A percentile compares a stretch with the other conserved stretches of the same genome.
Evolutionary conservation across 208 protist genomes (phyloP).

Genomic region (Trypanosoma rangeli): DNA sequence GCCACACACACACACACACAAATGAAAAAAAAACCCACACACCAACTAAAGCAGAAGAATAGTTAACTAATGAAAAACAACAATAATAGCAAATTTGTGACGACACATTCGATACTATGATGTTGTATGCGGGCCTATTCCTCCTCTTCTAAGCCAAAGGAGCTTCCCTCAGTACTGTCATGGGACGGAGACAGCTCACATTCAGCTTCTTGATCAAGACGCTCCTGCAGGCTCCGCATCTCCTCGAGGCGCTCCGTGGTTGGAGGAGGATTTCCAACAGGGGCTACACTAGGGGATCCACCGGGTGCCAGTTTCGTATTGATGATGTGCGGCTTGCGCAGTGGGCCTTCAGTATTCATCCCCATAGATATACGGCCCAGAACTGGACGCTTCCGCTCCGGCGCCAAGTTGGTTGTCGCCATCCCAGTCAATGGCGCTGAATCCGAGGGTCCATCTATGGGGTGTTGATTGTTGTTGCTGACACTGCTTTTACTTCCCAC

Average conservation of each 20-base stretch:
- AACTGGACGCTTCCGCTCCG: background rate
- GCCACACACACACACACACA: no score
- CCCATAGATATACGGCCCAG: background rate
- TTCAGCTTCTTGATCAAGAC: slow-evolving; percentile 33
- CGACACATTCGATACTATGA: background rate
- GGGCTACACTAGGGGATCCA: background rate
- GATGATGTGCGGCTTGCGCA: slow-evolving; percentile 2
- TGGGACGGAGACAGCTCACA: slow-evolving; percentile 29
- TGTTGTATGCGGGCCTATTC: background rate
- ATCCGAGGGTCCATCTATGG: background rate
- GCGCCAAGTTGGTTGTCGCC: background rate
- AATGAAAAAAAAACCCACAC: background rate
- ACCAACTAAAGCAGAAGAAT: slow-evolving; percentile 8
- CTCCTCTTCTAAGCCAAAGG: slow-evolving; percentile 28
- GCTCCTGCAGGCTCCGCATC: slow-evolving; percentile 59
- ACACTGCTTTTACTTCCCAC: background rate
- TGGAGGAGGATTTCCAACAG: background rate
- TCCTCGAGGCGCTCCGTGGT: slow-evolving; percentile 49
- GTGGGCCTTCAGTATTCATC: background rate
- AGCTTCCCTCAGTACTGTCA: slow-evolving; percentile 31
- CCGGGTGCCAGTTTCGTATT: background rate
- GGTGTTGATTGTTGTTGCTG: background rate
- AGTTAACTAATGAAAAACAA: slow-evolving; percentile 10
- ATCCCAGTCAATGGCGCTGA: background rate
- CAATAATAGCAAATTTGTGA: background rate